These are phyloP conservation scores for Raphanus raphanistrum DNA, from an alignment of 345 rosid genomes.

Conservation along the genomic window DNA sequence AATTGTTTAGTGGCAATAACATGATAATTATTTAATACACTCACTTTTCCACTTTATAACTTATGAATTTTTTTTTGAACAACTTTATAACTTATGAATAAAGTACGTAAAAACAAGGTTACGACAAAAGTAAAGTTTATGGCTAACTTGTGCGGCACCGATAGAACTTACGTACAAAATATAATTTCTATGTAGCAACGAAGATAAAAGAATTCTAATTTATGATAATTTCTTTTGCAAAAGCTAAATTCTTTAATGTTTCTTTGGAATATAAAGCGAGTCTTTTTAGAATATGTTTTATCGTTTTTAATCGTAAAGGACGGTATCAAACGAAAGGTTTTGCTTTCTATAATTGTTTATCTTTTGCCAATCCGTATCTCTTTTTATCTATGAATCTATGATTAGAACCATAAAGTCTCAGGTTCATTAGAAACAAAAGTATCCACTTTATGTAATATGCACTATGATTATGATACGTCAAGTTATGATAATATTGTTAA, in stretches of 20 bases:
- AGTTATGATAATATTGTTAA: slow-evolving; percentile 6
- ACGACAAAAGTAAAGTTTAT: slow-evolving; percentile 44
- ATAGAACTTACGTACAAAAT: slow-evolving; percentile 43
- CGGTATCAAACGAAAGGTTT: slow-evolving; percentile 36
- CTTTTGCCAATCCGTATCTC: slow-evolving; percentile 26
- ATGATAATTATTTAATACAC: slow-evolving; percentile 10
- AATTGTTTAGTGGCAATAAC: slow-evolving; percentile 3
- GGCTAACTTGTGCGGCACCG: slow-evolving; percentile 59
- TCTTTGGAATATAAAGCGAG: slow-evolving; percentile 30
- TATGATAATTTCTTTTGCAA: slow-evolving; percentile 23
- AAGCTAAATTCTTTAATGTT: slow-evolving; percentile 32
- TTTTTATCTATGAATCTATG: slow-evolving; percentile 29
- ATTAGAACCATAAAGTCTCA: slow-evolving; percentile 37
- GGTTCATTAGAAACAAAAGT: slow-evolving; percentile 43
- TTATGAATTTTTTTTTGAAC: slow-evolving; percentile 27
- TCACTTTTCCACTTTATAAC: slow-evolving; percentile 37
- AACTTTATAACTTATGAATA: slow-evolving; percentile 39
- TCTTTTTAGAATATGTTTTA: slow-evolving; percentile 24
- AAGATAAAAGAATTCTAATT: slow-evolving; percentile 22
- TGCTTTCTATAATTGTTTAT: slow-evolving; percentile 20
- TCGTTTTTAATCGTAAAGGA: slow-evolving; percentile 23
- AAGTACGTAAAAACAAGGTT: slow-evolving; percentile 45
- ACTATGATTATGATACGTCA: slow-evolving; percentile 14
- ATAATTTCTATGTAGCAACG: slow-evolving; percentile 25
- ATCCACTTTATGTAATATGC: slow-evolving; percentile 2